These are phyloP conservation scores for Pinus taeda DNA, from an alignment of 75 land plant genomes.

Conservation along the genomic window DNA sequence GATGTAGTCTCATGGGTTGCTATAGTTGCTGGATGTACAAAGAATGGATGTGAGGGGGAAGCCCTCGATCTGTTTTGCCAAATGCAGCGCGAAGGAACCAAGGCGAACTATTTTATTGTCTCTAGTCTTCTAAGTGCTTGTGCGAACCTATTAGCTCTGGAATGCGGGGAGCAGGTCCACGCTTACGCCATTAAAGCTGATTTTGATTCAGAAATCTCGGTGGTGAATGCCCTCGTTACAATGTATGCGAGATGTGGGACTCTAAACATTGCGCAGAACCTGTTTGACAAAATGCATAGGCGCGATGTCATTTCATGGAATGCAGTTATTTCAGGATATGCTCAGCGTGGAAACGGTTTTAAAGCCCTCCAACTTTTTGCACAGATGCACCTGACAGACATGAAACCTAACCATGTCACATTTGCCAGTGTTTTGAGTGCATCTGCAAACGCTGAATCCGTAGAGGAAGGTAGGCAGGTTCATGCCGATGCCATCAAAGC, in stretches of 20 bases:
- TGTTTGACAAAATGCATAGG: slow-evolving; percentile 53
- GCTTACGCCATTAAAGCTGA: slow-evolving; percentile 44
- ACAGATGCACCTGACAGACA: slow-evolving; percentile 32
- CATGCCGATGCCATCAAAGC: slow-evolving; percentile 23
- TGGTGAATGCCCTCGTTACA: slow-evolving; percentile 67
- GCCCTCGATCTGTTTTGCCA: slow-evolving; percentile 41
- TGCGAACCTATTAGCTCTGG: slow-evolving; percentile 40
- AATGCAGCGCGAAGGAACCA: slow-evolving; percentile 28
- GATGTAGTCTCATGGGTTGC: slow-evolving; percentile 75
- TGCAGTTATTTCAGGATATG: slow-evolving; percentile 60
- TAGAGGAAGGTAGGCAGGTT: slow-evolving; percentile 52
- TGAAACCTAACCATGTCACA: slow-evolving; percentile 49
- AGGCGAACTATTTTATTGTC: slow-evolving; percentile 55
- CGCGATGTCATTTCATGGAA: slow-evolving; percentile 64
- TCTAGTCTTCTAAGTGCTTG: slow-evolving; percentile 66
- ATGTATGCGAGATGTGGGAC: slow-evolving; percentile 58
- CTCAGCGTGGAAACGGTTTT: slow-evolving; percentile 37
- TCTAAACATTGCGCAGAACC: slow-evolving; percentile 57
- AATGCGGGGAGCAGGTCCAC: slow-evolving; percentile 54
- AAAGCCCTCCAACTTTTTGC: slow-evolving; percentile 52
- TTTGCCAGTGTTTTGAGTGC: slow-evolving; percentile 72
- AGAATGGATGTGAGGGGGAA: slow-evolving; percentile 36
- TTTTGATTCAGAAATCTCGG: slow-evolving; percentile 41
- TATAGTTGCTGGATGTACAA: slow-evolving; percentile 53
- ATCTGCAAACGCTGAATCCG: slow-evolving; percentile 55